Evolutionary conservation across 2,329 filamentous ascomycete genomes (phyloP), one percentile per base, ranked within the genome.

Genomic region (Penicillium griseofulvum): DNA sequence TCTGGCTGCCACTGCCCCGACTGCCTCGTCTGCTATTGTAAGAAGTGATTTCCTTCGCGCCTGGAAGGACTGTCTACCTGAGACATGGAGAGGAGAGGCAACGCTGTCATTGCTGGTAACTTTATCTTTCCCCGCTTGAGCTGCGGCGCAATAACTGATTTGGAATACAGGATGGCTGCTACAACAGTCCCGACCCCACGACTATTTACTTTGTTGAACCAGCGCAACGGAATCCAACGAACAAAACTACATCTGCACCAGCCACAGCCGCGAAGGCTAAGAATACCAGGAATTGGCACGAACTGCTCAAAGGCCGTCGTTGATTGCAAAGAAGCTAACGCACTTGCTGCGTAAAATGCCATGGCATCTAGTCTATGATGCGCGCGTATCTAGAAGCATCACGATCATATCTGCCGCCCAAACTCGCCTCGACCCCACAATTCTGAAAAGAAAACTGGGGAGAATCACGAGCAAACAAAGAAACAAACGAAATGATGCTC

Each of bases 41-140:
- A 63, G 67, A 33, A 68, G 57, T 34, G 67, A 74, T 9, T 76
- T 74, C 34, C 49, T 77, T 9, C 67, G 66, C 44, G 61, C 62
- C 11, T 78, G 76, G 76, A 76, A 71, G 55, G 74, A 78, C 55
- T 66, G 69, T 49, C 63, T 77, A 36, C 76, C 75, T n/a, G 76
- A 78, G 53, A 54, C 68, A 29, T 78, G 76, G 76, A 71, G 74
- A 52, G 55, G 55, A 12, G 67, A 75, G 28, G 72, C 67, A 19
- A 56, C 64, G 17, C 57, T 73, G 33, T 68, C 69, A 16, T 48
- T 77, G 52, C 67, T 65, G 26, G 72, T 73, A 58, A 44, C 65
- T 11, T 11, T 17, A 22, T 12, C 10, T 22, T 34, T 36, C 10
- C 36, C 5, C 16, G 4, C 12, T 38, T 53, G 37, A 24, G 22